A percentile compares a stretch with the other conserved stretches of the same genome.
Conservation (phyloP, 768 basidiomycete genomes). For the Suillus tomentosus region DNA sequence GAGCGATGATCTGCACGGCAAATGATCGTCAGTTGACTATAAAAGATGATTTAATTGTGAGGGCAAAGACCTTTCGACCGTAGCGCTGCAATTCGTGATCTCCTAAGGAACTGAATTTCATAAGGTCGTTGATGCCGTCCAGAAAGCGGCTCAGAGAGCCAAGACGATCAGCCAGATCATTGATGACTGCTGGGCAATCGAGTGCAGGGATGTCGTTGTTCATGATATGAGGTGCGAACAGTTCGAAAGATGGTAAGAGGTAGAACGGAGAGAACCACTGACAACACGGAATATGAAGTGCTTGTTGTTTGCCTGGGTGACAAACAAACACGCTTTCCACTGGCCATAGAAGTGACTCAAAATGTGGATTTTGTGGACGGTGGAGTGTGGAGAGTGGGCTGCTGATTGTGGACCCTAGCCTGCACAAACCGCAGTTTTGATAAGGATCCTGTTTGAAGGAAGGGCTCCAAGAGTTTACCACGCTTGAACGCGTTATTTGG, state of each 20-base stretch:
- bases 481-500: not conserved
- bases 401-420: not conserved
- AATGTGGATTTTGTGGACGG: not conserved
- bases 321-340: not conserved
- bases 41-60: not conserved
- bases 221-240: constrained; percentile 1
- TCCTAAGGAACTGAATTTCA: constrained; percentile 18
- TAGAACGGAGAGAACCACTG: constrained; percentile 14
- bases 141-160: constrained; percentile 33
- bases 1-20: constrained; percentile 43
- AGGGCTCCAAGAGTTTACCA: not conserved
- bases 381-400: no score
- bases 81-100: constrained; percentile 27
- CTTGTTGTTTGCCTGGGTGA: not conserved
- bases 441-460: not conserved
- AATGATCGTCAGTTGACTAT: constrained; percentile 11
- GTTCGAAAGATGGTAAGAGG: constrained; percentile 8
- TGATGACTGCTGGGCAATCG: constrained; percentile 28
- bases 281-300: constrained; percentile 23
- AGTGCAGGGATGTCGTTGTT: constrained; percentile 16
- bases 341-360: not conserved
- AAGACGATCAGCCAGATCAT: constrained; percentile 31
- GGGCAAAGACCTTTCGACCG: constrained; percentile 27
- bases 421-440: not conserved
- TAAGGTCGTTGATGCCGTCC: constrained; percentile 29